Conservation (phyloP, 148 eudicot species). For the Fagopyrum homotropicum region DNA sequence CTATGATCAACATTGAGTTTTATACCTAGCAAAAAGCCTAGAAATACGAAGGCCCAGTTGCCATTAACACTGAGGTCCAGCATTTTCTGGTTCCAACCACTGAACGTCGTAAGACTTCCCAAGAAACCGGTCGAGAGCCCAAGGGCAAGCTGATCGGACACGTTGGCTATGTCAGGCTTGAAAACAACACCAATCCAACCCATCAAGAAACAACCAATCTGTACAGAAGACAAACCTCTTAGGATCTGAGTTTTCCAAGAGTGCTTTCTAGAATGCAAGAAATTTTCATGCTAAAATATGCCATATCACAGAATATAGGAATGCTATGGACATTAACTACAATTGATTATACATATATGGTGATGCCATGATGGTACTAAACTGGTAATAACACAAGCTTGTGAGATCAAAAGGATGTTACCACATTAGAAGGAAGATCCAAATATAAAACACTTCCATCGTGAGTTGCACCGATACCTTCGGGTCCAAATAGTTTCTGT, state of each 20-base stretch:
- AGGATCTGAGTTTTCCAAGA: neutral
- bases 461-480: constrained; percentile 46
- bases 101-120: constrained; percentile 93
- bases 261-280: neutral
- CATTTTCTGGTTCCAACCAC: constrained; percentile 97
- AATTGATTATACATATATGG: neutral
- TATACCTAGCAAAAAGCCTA: constrained; percentile 60
- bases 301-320: neutral
- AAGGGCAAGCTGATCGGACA: constrained; percentile 59
- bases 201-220: constrained; percentile 97
- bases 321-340: neutral
- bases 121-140: constrained; percentile 87
- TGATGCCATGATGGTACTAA: neutral
- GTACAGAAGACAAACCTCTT: neutral
- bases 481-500: constrained; percentile 73
- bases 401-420: constrained; percentile 10
- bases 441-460: constrained; percentile 52
- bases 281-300: neutral
- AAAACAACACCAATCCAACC: constrained; percentile 96
- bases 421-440: constrained; percentile 95
- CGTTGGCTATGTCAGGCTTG: constrained; percentile 48
- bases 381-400: neutral
- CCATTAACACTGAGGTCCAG: constrained; percentile 78
- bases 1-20: no score
- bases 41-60: constrained; percentile 59